phyloP scores from a whole-genome alignment of 768 basidiomycete species.

The Hemileccinum impolitum region DNA sequence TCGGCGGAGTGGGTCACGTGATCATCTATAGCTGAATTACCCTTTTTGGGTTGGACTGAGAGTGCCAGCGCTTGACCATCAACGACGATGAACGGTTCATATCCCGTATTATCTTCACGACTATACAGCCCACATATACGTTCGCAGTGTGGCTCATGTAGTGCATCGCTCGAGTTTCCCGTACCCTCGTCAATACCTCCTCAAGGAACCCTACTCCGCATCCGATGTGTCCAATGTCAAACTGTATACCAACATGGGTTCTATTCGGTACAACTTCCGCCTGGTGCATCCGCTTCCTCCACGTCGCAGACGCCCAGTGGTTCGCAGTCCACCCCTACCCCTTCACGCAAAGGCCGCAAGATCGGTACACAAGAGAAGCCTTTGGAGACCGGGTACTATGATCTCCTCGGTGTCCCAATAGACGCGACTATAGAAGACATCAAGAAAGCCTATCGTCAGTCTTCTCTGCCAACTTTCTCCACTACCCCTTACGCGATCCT shows the following conservation, averaged over 20 bases:
- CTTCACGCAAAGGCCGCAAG: conserved; percentile 57
- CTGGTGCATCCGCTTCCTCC: conserved; percentile 15
- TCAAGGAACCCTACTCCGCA: conserved; percentile 53
- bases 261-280: conserved; percentile 59
- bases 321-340: conserved; percentile 15
- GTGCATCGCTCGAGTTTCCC: conserved; percentile 59
- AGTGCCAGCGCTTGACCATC: conserved; percentile 1
- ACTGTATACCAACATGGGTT: conserved; percentile 59
- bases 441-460: conserved; percentile 84
- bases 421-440: conserved; percentile 80
- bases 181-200: conserved; percentile 58
- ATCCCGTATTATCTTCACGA: conserved; percentile 58
- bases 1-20: too few relatives aligned
- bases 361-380: conserved; percentile 88
- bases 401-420: conserved; percentile 72
- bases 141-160: conserved; percentile 60
- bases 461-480: not conserved
- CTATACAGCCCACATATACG: conserved; percentile 64
- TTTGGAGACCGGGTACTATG: conserved; percentile 89
- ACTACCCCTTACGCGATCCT: not conserved
- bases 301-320: conserved; percentile 18
- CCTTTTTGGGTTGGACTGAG: conserved; percentile 5
- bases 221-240: conserved; percentile 72
- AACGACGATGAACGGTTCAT: conserved; percentile 44
- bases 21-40: conserved; percentile 8